Evolutionary conservation across 306 rosid species (phyloP), one percentile per base, ranked within the genome.

Genomic region (Lathyrus tuberosus): DNA sequence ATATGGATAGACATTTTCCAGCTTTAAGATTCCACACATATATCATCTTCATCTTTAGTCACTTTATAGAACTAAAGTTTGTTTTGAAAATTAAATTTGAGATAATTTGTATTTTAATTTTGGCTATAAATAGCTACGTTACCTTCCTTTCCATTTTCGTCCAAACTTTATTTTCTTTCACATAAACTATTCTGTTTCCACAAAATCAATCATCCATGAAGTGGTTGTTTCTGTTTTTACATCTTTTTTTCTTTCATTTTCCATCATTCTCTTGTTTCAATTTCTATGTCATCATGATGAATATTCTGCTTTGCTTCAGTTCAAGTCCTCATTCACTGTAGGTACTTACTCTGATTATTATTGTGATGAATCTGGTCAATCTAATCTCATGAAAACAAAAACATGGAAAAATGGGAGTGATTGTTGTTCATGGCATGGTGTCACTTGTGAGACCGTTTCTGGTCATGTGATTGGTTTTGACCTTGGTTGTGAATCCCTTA

Each of bases 401-500:
- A 33, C 66, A 20, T 77, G 81, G 81, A 24, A 48, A 24, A 56
- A 35, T 53, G 73, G 24, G 11, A 63, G 37, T 0, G 49, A 70
- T 5, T 70, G 81, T 7, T 71, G 81, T 31, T 77, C 47, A 16
- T 77, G 81, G 77, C 18, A 15, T 11, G 77, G 81, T 0, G 24
- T 71, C 44, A 71, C 57, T 0, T 77, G 81, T 1, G 56, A 71
- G 11, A 6, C 37, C 10, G 4, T 13, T 9, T 33, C 28, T 1
- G 72, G 81, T 24, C 61, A 76, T 3, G 69, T 71, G n/a, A 70
- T 56, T 56, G 68, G 56, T 10, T 31, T 77, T 1, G 65, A 71
- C 18, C 81, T 77, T 4, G 40, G 24, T 1, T 5, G 62, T 9
- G 42, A 58, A 16, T 12, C 35, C 11, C 54, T 75, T 4, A 1